Conservation (phyloP, 1,284 basidiomycete species). For the Filobasidium uniguttulatum region DNA sequence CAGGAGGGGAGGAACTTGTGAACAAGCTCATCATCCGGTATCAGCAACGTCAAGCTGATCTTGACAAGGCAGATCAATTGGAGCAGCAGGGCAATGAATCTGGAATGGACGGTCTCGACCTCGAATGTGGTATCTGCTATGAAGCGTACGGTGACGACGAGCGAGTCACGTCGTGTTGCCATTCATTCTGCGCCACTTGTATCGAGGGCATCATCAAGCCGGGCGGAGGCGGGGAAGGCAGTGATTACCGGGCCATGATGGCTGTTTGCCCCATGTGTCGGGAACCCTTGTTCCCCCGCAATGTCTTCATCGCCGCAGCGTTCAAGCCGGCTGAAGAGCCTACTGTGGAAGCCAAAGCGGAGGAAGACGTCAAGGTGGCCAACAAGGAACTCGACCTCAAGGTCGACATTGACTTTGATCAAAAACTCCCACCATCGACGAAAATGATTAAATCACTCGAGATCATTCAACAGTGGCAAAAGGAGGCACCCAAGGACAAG, state of each 20-base stretch:
- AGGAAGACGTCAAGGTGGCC: background rate
- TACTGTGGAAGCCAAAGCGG: constrained; percentile 4
- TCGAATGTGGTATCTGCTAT: constrained; percentile 28
- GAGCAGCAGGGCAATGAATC: constrained; percentile 5
- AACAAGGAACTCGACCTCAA: constrained; percentile 4
- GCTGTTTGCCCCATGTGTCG: constrained; percentile 34
- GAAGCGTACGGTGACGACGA: constrained; percentile 25
- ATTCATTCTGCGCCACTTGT: constrained; percentile 30
- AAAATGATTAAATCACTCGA: constrained; percentile 7
- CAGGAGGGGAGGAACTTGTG: constrained; percentile 12
- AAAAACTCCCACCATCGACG: constrained; percentile 7
- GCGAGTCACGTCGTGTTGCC: constrained; percentile 27
- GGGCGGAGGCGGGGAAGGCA: too few species aligned
- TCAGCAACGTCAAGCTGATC: constrained; percentile 3
- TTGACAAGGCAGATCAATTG: constrained; percentile 3
- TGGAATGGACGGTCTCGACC: constrained; percentile 13
- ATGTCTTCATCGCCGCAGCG: constrained; percentile 26
- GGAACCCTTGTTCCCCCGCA: constrained; percentile 19
- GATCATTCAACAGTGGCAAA: constrained; percentile 8
- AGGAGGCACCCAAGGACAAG: constrained; percentile 7
- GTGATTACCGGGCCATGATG: too few species aligned
- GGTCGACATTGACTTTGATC: constrained; percentile 4
- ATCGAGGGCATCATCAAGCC: constrained; percentile 25
- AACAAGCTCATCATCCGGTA: constrained; percentile 13
- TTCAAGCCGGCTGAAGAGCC: constrained; percentile 18